Evolutionary conservation across 352 stramenopile genomes (phyloP), one percentile per base, ranked within the genome.

Genomic region (Pythium rhizo-oryzae): DNA sequence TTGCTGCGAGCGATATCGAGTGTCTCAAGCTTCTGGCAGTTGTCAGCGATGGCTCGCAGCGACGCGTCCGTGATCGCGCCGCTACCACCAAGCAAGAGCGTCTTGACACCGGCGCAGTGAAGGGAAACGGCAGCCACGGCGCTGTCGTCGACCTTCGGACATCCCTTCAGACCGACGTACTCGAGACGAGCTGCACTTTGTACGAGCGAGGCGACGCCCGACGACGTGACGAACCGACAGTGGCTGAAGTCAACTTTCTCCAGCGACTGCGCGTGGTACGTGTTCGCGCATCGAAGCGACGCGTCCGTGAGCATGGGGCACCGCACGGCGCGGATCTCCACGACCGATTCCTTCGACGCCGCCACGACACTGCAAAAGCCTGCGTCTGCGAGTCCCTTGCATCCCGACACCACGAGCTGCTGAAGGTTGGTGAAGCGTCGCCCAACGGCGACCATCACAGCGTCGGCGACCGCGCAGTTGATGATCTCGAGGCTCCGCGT

Each of bases 1-100:
- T 90, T 92, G 61, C 84, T 92, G 21, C 76, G 74, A 30, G 80
- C 76, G 65, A 90, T 83, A 23, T 89, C 81, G 11, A 92, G 58
- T n/a, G 64, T 65, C 33, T 72, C 69, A 25, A 92, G 75, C 11
- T 37, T 12, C 9, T 57, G 19, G 49, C 78, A 92, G 52, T 82
- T 58, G 24, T 79, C 64, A 13, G 67, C 81, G 28, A 92, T 61
- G 0, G 77, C 75, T 9, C 76, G 13, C 11, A 92, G 57, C 0
- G 77, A 72, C 2, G 68, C 62, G 62, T 92, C 79, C 6, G 76
- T 77, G 35, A 90, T 47, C 13, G 77, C 83, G 23, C 75, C 84
- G 13, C 78, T 77, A 11, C 83, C 78, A 24, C 81, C 80, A 57
- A 89, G 62, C 30, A 77, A 30, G 16, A 92, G 67, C 8, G 70